Base-by-base conservation (phyloP, 495 filamentous ascomycete species). In the Penicillium arizonense region DNA sequence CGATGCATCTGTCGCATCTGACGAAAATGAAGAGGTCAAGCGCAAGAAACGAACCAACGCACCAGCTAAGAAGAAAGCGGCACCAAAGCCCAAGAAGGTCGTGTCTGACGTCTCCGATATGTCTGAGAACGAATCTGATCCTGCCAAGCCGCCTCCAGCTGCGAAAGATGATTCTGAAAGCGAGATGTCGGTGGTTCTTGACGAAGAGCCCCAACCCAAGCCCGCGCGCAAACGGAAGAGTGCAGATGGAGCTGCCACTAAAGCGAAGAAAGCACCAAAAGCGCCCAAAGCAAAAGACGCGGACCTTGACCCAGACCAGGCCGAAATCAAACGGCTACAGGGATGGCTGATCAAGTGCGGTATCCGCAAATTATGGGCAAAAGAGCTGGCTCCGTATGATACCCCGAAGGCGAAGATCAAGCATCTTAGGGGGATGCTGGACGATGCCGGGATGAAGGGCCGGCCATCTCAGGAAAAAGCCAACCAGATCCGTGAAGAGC, bases 241-340 rank as follows among this genome's bases (percentile, higher is more conserved):
- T 47, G 38, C 63, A 52, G 62, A 68, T 35, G 50, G 55, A 42
- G 44, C 61, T 26, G 30, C 67, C 10, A 70, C 70, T 32, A 74
- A 71, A 52, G 56, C 59, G 33, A 71, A 74, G 51, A 69, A 70
- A 43, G 53, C 57, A 11, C n/a, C 64, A 50, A 69, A 70, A 40
- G 53, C 57, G 10, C n/a, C 64, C 5, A 71, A 74, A 44, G 62
- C 44, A 13, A 70, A 76, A 47, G 68, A 69, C 23, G 62, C 79
- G 47, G 82, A 87, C 9, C 58, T 76, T 6, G 80, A 85, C 33
- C 81, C 87, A 0, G 81, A 90, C 52, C 85, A 93, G 36, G 82
- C 79, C 8, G 87, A 94, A 69, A 90, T 97, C 68, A 97, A 93
- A 67, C 84, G 83, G n/a, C 78, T 98, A 13, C 94, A 98, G 71